phyloP scores from a whole-genome alignment of 1,284 basidiomycete species.

The Neolentinus lepideus region DNA sequence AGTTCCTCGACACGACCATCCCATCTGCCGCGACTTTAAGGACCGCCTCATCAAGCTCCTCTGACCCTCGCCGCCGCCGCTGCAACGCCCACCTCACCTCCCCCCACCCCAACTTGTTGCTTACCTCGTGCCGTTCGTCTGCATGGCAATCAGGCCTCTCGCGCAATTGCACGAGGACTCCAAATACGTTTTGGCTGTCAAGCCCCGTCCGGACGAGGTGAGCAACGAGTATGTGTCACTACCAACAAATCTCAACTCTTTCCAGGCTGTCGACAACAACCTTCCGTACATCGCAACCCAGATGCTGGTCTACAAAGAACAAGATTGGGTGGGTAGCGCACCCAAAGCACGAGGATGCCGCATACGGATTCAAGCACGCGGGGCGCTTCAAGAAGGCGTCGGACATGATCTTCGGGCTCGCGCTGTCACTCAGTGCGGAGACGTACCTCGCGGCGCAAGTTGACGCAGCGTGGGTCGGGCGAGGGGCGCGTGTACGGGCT shows the following conservation, averaged over 20 bases:
- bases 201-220: constrained; percentile 32
- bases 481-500: constrained; percentile 19
- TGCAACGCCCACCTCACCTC: constrained; percentile 14
- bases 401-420: constrained; percentile 84
- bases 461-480: constrained; percentile 4
- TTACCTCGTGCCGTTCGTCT: constrained; percentile 19
- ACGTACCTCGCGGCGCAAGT: constrained; percentile 45
- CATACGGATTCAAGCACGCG: constrained; percentile 71
- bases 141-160: constrained; percentile 39
- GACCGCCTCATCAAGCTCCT: constrained; percentile 74
- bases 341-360: constrained; percentile 51
- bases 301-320: constrained; percentile 58
- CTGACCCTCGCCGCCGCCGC: constrained; percentile 52
- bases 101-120: constrained; percentile 9
- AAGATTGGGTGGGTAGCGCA: constrained; percentile 82
- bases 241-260: no score
- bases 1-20: constrained; percentile 67
- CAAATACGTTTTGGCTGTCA: constrained; percentile 36
- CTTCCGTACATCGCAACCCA: constrained; percentile 50
- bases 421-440: constrained; percentile 69
- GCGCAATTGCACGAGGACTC: constrained; percentile 42
- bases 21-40: constrained; percentile 69
- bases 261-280: constrained; percentile 32
- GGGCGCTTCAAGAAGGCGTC: constrained; percentile 89
- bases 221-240: no score